phyloP scores from a whole-genome alignment of 1,139 yeast genomes.

The Suhomyces wounanorum region DNA sequence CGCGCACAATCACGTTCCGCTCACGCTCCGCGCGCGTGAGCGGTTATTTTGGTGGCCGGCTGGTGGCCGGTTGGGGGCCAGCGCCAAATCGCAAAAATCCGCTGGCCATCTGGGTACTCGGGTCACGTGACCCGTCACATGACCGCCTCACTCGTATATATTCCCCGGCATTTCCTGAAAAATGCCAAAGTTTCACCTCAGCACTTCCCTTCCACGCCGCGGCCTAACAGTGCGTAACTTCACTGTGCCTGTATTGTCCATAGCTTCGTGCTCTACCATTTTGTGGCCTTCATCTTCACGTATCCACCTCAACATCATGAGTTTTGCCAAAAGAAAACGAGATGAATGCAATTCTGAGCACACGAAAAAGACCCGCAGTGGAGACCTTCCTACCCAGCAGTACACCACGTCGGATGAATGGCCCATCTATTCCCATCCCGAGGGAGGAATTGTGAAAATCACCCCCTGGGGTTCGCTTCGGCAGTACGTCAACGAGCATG shows the following conservation, averaged over 20 bases:
- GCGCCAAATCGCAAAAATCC: no score
- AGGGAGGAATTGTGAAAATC: slow-evolving; percentile 63
- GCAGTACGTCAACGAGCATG: slow-evolving; percentile 36
- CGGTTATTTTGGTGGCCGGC: no score
- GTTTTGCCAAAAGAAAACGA: slow-evolving; percentile 29
- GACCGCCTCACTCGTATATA: neutral
- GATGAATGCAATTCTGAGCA: slow-evolving; percentile 23
- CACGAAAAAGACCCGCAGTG: slow-evolving; percentile 28
- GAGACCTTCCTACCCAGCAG: slow-evolving; percentile 19
- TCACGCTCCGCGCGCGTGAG: no score
- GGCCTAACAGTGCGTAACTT: slow-evolving; percentile 1
- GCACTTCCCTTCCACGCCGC: slow-evolving; percentile 1
- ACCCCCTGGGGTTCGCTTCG: slow-evolving; percentile 60
- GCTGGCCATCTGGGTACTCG: neutral
- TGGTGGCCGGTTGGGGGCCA: no score
- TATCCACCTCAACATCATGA: slow-evolving; percentile 13
- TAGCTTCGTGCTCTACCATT: neutral
- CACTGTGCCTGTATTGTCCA: neutral
- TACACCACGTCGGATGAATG: slow-evolving; percentile 46
- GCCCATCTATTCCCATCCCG: slow-evolving; percentile 64
- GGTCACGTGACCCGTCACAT: neutral
- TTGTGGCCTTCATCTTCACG: neutral
- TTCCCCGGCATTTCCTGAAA: slow-evolving; percentile 2
- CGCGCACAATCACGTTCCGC: neutral
- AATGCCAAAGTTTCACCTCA: neutral